phyloP scores from a whole-genome alignment of 2,329 filamentous ascomycete species.

The Botrytis cinerea region DNA sequence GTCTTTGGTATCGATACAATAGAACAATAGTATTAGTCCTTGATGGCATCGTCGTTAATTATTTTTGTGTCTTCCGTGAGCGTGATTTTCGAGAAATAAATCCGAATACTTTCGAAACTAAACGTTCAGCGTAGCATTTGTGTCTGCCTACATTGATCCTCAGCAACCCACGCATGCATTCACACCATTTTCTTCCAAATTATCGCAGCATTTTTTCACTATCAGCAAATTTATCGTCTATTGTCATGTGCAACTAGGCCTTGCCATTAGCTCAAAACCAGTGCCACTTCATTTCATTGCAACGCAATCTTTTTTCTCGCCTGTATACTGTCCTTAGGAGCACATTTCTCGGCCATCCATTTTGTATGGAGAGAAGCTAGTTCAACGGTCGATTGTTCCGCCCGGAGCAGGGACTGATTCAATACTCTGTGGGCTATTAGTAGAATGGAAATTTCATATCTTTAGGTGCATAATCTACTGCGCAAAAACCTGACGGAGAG shows the following conservation, averaged over 20 bases:
- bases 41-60: neutral
- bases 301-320: neutral
- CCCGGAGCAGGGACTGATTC: neutral
- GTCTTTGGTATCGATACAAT: neutral
- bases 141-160: neutral
- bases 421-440: neutral
- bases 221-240: neutral
- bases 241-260: neutral
- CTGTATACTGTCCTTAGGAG: neutral
- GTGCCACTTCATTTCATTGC: neutral
- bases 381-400: neutral
- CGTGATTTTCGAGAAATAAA: neutral
- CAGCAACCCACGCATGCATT: neutral
- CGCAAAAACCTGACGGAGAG: neutral
- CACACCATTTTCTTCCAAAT: neutral
- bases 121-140: neutral
- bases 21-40: neutral
- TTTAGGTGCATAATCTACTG: neutral
- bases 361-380: neutral
- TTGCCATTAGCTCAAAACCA: neutral
- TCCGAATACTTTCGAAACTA: too few relatives aligned
- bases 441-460: neutral
- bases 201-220: neutral
- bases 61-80: neutral
- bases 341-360: neutral